Base-by-base conservation (phyloP, 805 yeast species). In the Cyberlindnera americana region DNA sequence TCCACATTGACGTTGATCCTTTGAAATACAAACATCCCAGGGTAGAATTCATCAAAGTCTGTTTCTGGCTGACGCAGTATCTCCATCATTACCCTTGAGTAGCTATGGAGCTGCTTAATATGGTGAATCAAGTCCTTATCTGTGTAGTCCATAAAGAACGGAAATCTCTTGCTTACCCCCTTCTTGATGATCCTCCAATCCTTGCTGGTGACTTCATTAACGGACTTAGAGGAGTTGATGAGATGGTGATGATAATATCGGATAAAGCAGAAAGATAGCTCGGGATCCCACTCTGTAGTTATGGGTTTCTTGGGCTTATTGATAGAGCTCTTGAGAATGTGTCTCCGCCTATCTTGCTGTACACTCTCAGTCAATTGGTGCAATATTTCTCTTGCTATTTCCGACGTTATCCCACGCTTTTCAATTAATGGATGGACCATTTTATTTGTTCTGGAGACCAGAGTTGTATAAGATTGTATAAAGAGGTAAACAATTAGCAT, bases 251-350 rank as follows among this genome's bases (percentile, higher is more conserved):
- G 35, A n/a, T 23, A 32, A 9, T 32, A 21, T n/a, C 23, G 35
- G 5, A 32, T 17, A 21, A 32, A 32, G 7, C 19, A 22, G 15
- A 32, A n/a, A 12, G 35, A 32, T 3, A 32, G 17, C 11, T 22
- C 35, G 12, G 35, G 35, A 16, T 24, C 18, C 35, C 35, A 32
- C 13, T 32, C 27, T 4, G 28, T 11, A 22, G 28, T 16, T 15
- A 12, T n/a, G n/a, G n/a, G n/a, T n/a, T n/a, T n/a, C n/a, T n/a
- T n/a, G n/a, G n/a, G n/a, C n/a, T n/a, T n/a, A n/a, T n/a, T n/a
- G n/a, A n/a, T n/a, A n/a, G n/a, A n/a, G n/a, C n/a, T n/a, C n/a
- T n/a, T n/a, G n/a, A n/a, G n/a, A n/a, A n/a, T n/a, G n/a, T n/a
- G n/a, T n/a, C n/a, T n/a, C n/a, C n/a, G n/a, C n/a, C n/a, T n/a